Evolutionary conservation across 441 rosid genomes (phyloP).

Genomic region (Pelargonium australe): DNA sequence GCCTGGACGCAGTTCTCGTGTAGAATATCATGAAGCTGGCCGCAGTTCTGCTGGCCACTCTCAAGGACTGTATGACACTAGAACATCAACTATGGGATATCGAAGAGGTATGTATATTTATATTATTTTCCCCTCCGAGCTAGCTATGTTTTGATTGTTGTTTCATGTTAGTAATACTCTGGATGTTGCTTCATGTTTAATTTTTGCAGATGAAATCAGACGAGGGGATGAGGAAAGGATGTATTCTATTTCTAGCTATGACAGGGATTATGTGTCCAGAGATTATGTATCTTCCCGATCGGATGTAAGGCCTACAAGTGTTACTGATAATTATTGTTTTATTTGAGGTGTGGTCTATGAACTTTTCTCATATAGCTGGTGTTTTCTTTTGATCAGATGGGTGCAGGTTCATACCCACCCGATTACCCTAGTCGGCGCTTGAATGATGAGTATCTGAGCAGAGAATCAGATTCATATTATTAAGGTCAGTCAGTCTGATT

Average conservation of each 20-base stretch:
- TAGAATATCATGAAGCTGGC: not conserved
- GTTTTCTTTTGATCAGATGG: not conserved
- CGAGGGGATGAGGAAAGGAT: slow-evolving; percentile 1
- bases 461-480: not conserved
- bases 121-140: not conserved
- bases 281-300: not conserved
- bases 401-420: not conserved
- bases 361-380: not conserved
- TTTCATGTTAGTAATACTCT: too few species aligned
- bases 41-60: not conserved
- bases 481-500: not conserved
- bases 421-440: not conserved
- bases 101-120: not conserved
- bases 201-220: not conserved
- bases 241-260: not conserved
- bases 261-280: not conserved
- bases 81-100: slow-evolving; percentile 2
- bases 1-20: not conserved
- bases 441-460: not conserved
- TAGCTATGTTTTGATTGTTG: not conserved
- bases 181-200: not conserved
- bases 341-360: not conserved
- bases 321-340: not conserved
- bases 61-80: not conserved
- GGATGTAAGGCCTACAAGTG: not conserved